A percentile compares a stretch with the other conserved stretches of the same genome.
phyloP scores from a whole-genome alignment of 2,329 filamentous ascomycete species.

The Paracamarosporium sp. region DNA sequence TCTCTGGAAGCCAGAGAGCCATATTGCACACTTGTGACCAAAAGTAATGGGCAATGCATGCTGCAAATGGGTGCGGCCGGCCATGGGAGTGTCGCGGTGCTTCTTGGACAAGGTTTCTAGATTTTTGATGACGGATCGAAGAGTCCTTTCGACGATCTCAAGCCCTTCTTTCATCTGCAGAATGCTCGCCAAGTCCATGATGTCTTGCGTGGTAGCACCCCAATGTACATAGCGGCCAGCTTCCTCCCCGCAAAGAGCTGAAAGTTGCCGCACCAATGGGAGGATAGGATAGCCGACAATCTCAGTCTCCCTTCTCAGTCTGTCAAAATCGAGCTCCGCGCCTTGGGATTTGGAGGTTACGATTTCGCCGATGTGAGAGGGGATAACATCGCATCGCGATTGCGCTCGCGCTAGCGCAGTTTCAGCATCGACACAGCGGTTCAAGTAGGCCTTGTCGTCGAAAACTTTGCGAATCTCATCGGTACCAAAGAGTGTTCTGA shows the following conservation, averaged over 20 bases:
- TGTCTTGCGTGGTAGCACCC: slow-evolving; percentile 67
- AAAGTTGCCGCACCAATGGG: slow-evolving; percentile 58
- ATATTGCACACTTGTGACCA: slow-evolving; percentile 65
- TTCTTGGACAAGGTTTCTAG: slow-evolving; percentile 52
- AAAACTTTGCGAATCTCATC: slow-evolving; percentile 60
- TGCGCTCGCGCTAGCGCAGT: slow-evolving; percentile 60
- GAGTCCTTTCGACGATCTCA: slow-evolving; percentile 54
- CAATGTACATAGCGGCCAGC: slow-evolving; percentile 60
- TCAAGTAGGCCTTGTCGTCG: slow-evolving; percentile 58
- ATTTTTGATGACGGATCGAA: slow-evolving; percentile 52
- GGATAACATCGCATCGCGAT: slow-evolving; percentile 56
- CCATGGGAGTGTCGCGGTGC: slow-evolving; percentile 63
- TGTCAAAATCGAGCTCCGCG: slow-evolving; percentile 52
- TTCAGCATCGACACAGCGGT: slow-evolving; percentile 59
- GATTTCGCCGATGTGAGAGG: slow-evolving; percentile 46
- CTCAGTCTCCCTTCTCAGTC: slow-evolving; percentile 54
- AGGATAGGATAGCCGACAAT: slow-evolving; percentile 64
- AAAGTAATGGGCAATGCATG: slow-evolving; percentile 65
- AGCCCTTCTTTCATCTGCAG: slow-evolving; percentile 62
- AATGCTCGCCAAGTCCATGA: slow-evolving; percentile 63
- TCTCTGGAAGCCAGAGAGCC: slow-evolving; percentile 58
- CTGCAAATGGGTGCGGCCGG: slow-evolving; percentile 64
- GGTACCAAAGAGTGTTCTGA: slow-evolving; percentile 60
- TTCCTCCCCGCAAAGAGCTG: slow-evolving; percentile 44
- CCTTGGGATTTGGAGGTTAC: slow-evolving; percentile 37